Evolutionary conservation across 495 filamentous ascomycete species (phyloP), one percentile per base, ranked within the genome.

Genomic region (Daldinia vernicosa): DNA sequence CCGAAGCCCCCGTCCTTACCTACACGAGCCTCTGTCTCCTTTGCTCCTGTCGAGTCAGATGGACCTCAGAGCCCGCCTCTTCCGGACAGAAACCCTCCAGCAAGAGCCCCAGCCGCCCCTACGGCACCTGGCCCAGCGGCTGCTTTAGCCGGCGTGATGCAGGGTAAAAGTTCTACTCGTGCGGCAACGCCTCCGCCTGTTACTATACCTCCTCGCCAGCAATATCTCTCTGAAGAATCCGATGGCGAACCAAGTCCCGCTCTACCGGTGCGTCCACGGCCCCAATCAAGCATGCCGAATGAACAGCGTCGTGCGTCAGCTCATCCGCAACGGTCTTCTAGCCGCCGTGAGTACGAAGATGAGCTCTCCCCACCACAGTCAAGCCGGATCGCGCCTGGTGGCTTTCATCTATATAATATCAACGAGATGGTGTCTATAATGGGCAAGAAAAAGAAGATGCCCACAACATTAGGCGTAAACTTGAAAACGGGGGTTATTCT

Each of bases 361-460:
- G 61, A 75, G 26, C 24, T 63, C 6, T 58, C 61, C 27, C 75
- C 74, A 8, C 61, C 76, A 7, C 74, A 78, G 37, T 84, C 85
- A 2, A 90, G 88, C 15, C 71, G 63, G 19, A 75, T 74, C 17
- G 70, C 71, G 35, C 91, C 90, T 4, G 92, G 91, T 11, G 92
- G 92, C 22, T 98, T 92, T 76, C 93, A 94, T 74, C 85, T 98
- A 74, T 98, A 97, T 80, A 97, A 95, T 74, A 92, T 99, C 79
- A 95, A 93, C 78, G 96, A 99, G 78, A 96, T 97, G 89, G 89
- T 97, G 2, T 93, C 93, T 30, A 88, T 93, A 15, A 93, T 96
- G 89, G 94, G 94, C 61, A 97, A 95, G 82, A 91, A 92, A 75
- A 97, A 97, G 84, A 99, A 99, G 82, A 93, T 97, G 87, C 94